Conservation (phyloP, 129 eudicot species). For the Smallanthus sonchifolius region DNA sequence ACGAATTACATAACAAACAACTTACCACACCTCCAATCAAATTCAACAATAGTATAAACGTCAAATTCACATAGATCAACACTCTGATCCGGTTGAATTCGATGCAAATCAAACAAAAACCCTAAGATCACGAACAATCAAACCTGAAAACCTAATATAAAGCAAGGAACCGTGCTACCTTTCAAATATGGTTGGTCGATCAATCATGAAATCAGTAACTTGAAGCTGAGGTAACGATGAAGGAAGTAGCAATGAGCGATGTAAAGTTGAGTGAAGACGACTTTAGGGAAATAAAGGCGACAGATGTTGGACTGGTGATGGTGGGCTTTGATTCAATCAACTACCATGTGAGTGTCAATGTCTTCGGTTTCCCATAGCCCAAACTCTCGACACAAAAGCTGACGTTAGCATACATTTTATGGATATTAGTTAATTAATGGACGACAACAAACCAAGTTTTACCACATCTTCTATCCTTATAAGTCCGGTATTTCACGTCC, state of each 20-base stretch:
- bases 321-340: neutral
- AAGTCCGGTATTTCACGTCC: too few species aligned
- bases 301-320: neutral
- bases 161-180: constrained; percentile 2
- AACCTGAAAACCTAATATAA: constrained; percentile 11
- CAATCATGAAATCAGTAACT: neutral
- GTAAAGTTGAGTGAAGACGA: neutral
- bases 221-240: neutral
- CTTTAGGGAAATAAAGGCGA: neutral
- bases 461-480: neutral
- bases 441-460: neutral
- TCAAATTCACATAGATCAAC: neutral
- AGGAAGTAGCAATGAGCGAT: neutral
- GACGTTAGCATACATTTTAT: neutral
- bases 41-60: neutral
- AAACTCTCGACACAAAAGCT: neutral
- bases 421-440: neutral
- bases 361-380: neutral
- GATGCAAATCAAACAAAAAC: neutral
- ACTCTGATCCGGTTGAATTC: neutral
- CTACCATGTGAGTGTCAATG: neutral
- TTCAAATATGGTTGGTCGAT: neutral
- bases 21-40: constrained; percentile 7
- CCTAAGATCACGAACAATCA: neutral
- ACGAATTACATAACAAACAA: neutral